Base-by-base conservation (phyloP, 1,284 basidiomycete genomes). In the Cutaneotrichosporon cavernicola region DNA sequence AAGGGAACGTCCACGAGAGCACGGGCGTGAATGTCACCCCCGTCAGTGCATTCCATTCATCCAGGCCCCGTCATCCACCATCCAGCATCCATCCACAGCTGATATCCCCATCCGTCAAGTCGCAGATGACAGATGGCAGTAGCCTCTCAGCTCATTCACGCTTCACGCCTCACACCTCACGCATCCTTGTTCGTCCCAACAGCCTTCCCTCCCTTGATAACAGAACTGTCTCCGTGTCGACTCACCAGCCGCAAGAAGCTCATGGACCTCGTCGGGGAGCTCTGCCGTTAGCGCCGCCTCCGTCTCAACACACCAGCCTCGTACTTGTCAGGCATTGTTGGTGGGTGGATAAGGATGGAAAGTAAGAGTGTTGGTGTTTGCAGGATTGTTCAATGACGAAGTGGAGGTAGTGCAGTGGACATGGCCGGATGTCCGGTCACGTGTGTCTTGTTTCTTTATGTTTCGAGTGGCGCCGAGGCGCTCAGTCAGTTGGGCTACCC, bases 201-300 rank as follows among this genome's bases (percentile, higher is more conserved):
- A 26, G 26, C 34, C 31, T 11, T 38, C 53, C 34, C 34, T 40
- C 53, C 36, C 8, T 18, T n/a, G 26, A 7, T 18, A 6, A 16
- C 18, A 16, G 31, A 2, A 4, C 18, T 4, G 32, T 13, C 26
- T 26, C 26, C 26, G 26, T 26, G 26, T 26, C 26, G 26, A 59
- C 58, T 30, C 49, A 59, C 58, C 58, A 47, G 49, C 31, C n/a
- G 31, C n/a, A 6, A 59, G 22, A n/a, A 18, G 4, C 47, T 59
- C 58, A 32, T 47, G 30, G 36, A 59, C 34, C 22, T 50, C 47
- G 22, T 59, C 58, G 3, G 58, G 47, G 8, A 59, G 47, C 32
- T 59, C 58, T 59, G 58, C 31, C 11, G 58, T 59, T 34, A 59
- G 58, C 49, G 10, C 11, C 18, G 3, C 11, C 21, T 10, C 43